phyloP scores from a whole-genome alignment of 257 asterid genomes.

The Nicotiana noctiflora region DNA sequence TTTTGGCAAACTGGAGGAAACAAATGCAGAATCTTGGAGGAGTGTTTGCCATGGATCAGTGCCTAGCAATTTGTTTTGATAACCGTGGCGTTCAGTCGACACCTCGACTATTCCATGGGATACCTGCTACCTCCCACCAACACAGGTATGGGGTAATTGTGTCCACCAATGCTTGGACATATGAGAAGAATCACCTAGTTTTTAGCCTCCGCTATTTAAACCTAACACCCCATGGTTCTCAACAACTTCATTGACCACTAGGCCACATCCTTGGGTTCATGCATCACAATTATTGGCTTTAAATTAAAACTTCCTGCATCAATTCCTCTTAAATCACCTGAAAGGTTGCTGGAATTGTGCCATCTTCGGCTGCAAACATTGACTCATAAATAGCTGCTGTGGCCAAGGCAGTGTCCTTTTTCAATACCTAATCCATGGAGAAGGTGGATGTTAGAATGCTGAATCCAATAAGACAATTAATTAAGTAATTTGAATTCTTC shows the following conservation, averaged over 20 bases:
- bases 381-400: slow-evolving; percentile 88
- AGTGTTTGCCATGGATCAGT: not conserved
- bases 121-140: too few species aligned
- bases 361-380: slow-evolving; percentile 95
- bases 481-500: not conserved
- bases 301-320: not conserved
- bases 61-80: too few species aligned
- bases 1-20: not conserved
- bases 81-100: too few species aligned
- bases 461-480: not conserved
- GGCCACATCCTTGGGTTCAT: too few species aligned
- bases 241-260: too few species aligned
- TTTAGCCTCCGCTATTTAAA: too few species aligned
- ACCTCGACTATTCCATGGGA: too few species aligned
- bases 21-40: not conserved
- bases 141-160: too few species aligned
- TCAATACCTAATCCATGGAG: slow-evolving; percentile 49
- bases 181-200: too few species aligned
- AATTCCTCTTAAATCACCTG: slow-evolving; percentile 41
- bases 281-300: not conserved
- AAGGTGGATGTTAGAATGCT: not conserved
- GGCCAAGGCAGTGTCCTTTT: slow-evolving; percentile 87
- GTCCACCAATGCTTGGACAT: too few species aligned
- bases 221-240: too few species aligned
- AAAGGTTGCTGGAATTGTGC: slow-evolving; percentile 88